Percentiles rank a stretch among this genome's conserved stretches.
phyloP scores from a whole-genome alignment of 331 rosid species.

The Cydonia oblonga region DNA sequence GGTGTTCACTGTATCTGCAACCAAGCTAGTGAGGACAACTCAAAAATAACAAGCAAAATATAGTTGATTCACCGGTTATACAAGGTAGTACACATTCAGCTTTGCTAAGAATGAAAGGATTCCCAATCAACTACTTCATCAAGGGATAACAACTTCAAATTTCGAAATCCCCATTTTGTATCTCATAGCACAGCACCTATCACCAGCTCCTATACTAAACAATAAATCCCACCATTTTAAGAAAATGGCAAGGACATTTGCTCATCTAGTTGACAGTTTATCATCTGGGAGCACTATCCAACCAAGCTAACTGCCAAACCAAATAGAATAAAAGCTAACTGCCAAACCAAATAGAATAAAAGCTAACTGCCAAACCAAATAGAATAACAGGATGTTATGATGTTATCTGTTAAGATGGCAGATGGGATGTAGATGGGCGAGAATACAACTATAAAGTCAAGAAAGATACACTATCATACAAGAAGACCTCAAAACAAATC shows the following conservation, averaged over 20 bases:
- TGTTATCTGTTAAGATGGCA: not conserved
- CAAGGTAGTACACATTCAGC: not conserved
- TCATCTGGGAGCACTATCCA: not conserved
- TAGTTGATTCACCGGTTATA: not conserved
- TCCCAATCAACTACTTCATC: not conserved
- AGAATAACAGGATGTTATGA: not conserved
- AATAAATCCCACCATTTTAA: not conserved
- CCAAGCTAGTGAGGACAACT: not conserved
- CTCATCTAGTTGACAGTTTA: not conserved
- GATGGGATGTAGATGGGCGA: not conserved
- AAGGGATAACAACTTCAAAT: not conserved
- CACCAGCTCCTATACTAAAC: not conserved
- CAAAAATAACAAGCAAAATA: not conserved
- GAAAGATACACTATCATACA: not conserved
- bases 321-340: not conserved
- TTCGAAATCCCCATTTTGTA: not conserved
- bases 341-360: too few species aligned
- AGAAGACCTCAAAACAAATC: not conserved
- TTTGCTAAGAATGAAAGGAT: not conserved
- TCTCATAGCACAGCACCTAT: not conserved
- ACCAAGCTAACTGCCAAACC: not conserved
- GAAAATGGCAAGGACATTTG: not conserved
- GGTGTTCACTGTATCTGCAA: not conserved
- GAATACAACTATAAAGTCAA: not conserved
- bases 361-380: not conserved